Conservation (phyloP, 2,329 filamentous ascomycete genomes). For the Helminthosporium solani region DNA sequence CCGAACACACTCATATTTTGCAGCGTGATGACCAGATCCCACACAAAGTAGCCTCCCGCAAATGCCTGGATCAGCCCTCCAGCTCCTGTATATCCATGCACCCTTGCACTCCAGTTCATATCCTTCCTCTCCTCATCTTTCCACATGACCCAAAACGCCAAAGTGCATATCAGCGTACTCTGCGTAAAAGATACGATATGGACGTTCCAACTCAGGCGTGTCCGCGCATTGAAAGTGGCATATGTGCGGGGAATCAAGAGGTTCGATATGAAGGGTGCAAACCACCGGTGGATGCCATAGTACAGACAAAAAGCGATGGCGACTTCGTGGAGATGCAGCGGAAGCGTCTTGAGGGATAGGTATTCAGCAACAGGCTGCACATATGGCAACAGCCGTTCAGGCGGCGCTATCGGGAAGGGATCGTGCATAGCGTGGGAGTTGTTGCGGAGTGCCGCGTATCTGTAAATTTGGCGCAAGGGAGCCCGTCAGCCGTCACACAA, state of each 20-base stretch:
- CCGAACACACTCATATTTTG: constrained; percentile 72
- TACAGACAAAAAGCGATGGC: constrained; percentile 67
- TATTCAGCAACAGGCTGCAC: constrained; percentile 65
- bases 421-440: constrained; percentile 61
- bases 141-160: constrained; percentile 72
- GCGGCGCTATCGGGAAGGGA: constrained; percentile 64
- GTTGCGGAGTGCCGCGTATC: neutral
- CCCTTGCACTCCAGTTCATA: constrained; percentile 66
- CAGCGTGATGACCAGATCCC: constrained; percentile 73
- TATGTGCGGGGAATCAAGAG: constrained; percentile 66
- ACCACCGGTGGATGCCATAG: constrained; percentile 63
- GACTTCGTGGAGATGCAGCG: constrained; percentile 77
- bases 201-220: constrained; percentile 78
- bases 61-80: constrained; percentile 73
- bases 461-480: constrained; percentile 14
- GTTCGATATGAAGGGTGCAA: constrained; percentile 68
- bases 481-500: constrained; percentile 9
- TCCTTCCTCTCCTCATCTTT: constrained; percentile 65
- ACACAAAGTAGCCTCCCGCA: constrained; percentile 79
- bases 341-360: constrained; percentile 64
- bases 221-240: constrained; percentile 59
- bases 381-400: constrained; percentile 56
- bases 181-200: constrained; percentile 84
- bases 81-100: constrained; percentile 76
- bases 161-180: constrained; percentile 67